phyloP scores from a whole-genome alignment of 78 protist genomes.

The Tieghemostelium lacteum region DNA sequence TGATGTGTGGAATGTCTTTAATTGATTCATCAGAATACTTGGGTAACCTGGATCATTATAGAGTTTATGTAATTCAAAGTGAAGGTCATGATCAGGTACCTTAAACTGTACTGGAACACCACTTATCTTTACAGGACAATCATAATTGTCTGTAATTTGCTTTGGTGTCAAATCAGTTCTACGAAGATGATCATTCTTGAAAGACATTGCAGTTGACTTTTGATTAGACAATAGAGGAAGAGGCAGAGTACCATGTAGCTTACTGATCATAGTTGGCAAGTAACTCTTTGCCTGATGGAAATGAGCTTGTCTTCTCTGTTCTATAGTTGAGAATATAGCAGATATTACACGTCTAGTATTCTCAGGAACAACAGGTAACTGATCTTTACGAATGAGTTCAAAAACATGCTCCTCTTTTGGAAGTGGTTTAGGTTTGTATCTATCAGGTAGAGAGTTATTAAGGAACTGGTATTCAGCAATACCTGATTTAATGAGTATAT shows the following conservation, averaged over 20 bases:
- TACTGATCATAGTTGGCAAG: not conserved
- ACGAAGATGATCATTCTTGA: slow-evolving; percentile 22
- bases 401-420: not conserved
- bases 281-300: not conserved
- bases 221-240: not conserved
- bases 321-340: not conserved
- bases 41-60: not conserved
- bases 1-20: not conserved
- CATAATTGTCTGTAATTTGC: slow-evolving; percentile 16
- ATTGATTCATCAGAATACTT: not conserved
- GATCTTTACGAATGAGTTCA: not conserved
- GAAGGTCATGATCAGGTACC: slow-evolving; percentile 36
- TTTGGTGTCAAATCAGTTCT: slow-evolving; percentile 25
- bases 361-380: not conserved
- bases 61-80: not conserved
- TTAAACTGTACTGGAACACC: slow-evolving; percentile 31
- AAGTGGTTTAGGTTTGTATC: not conserved
- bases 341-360: too few relatives aligned
- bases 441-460: not conserved
- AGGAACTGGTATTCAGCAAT: not conserved
- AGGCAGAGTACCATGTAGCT: not conserved
- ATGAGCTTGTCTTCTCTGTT: not conserved
- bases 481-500: slow-evolving; percentile 33
- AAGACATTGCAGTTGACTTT: not conserved
- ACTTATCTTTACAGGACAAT: slow-evolving; percentile 24